Conservation (phyloP, 495 filamentous ascomycete genomes). For the Thozetella sp. region DNA sequence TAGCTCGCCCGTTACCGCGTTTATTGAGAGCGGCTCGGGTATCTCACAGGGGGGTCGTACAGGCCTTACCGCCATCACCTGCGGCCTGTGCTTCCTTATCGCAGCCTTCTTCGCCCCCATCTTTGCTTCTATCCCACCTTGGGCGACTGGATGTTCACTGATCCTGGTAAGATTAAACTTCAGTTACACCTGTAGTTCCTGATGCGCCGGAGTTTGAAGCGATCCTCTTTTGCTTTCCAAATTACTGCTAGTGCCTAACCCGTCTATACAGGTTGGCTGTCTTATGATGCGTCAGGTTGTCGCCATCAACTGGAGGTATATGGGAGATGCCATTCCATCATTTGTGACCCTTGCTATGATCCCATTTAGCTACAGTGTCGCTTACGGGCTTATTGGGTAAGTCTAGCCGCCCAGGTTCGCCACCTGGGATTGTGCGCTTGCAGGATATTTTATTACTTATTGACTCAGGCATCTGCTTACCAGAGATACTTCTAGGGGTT, state of each 20-base stretch:
- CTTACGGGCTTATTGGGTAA: slow-evolving; percentile 75
- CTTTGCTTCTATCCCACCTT: slow-evolving; percentile 80
- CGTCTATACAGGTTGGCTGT: slow-evolving; percentile 58
- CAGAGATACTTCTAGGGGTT: slow-evolving; percentile 46
- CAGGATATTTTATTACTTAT: no score
- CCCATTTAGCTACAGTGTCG: slow-evolving; percentile 81
- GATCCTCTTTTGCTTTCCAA: no score
- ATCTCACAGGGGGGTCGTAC: slow-evolving; percentile 82
- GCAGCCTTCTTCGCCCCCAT: slow-evolving; percentile 83
- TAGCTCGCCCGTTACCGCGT: slow-evolving; percentile 77
- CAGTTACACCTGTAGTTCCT: background rate
- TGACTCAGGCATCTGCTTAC: no score
- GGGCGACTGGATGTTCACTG: slow-evolving; percentile 81
- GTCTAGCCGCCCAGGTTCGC: slow-evolving; percentile 16
- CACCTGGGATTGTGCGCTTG: background rate
- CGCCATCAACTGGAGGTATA: slow-evolving; percentile 55
- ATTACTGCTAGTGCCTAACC: no score
- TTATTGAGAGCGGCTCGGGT: slow-evolving; percentile 81
- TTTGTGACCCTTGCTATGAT: slow-evolving; percentile 80
- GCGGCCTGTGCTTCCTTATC: slow-evolving; percentile 76
- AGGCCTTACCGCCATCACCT: slow-evolving; percentile 73
- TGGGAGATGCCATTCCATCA: slow-evolving; percentile 74
- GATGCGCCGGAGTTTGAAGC: no score
- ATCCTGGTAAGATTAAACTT: slow-evolving; percentile 59
- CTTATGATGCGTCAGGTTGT: slow-evolving; percentile 59